Conservation (phyloP, 805 yeast species). For the Candida maltosa region DNA sequence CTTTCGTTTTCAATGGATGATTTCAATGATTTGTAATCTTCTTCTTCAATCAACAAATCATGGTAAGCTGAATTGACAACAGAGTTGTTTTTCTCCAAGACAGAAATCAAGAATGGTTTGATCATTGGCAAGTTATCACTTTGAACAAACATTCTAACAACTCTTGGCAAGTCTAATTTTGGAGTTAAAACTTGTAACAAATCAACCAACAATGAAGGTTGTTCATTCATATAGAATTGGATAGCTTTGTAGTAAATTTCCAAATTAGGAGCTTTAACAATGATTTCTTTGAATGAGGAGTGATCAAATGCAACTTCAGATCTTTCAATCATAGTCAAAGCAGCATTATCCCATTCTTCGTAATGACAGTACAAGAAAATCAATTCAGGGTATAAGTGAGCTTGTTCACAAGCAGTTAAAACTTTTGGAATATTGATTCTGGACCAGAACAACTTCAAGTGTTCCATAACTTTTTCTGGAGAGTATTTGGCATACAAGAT, state of each 20-base stretch:
- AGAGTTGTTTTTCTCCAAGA: slow-evolving; percentile 83
- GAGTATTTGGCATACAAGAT: slow-evolving; percentile 84
- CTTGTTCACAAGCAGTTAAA: slow-evolving; percentile 85
- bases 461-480: slow-evolving; percentile 91
- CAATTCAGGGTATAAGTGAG: slow-evolving; percentile 94
- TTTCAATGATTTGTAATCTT: slow-evolving; percentile 86
- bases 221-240: slow-evolving; percentile 88
- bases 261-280: slow-evolving; percentile 91
- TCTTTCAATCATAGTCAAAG: slow-evolving; percentile 92
- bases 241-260: slow-evolving; percentile 97
- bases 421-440: slow-evolving; percentile 97
- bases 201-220: slow-evolving; percentile 87
- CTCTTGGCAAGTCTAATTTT: slow-evolving; percentile 90
- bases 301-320: slow-evolving; percentile 93
- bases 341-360: slow-evolving; percentile 99
- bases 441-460: slow-evolving; percentile 95
- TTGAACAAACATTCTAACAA: slow-evolving; percentile 89
- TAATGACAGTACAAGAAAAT: slow-evolving; percentile 96
- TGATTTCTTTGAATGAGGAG: slow-evolving; percentile 86
- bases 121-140: slow-evolving; percentile 95
- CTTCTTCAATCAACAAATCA: slow-evolving; percentile 92
- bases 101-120: slow-evolving; percentile 91
- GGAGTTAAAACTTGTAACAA: slow-evolving; percentile 80
- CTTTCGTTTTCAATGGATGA: slow-evolving; percentile 74
- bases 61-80: slow-evolving; percentile 95